Percentiles rank a stretch among this genome's conserved stretches.
Conservation (phyloP, 306 rosid species). For the Medicago arabica region DNA sequence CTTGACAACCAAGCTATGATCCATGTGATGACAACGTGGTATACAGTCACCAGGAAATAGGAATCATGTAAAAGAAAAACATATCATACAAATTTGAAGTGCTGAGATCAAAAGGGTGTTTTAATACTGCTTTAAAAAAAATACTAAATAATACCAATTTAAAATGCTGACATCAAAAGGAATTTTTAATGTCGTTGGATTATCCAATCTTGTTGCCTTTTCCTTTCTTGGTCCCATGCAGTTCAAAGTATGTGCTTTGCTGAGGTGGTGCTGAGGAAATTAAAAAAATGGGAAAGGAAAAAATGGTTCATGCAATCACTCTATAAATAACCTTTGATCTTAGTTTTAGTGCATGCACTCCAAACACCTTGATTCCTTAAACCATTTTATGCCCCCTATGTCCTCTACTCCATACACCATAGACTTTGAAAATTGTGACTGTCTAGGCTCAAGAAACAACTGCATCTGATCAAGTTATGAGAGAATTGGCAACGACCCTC, state of each 20-base stretch:
- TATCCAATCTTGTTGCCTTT: not conserved
- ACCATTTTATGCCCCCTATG: conserved; percentile 17
- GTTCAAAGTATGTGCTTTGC: not conserved
- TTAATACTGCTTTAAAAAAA: not conserved
- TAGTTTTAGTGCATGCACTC: conserved; percentile 29
- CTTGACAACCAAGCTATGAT: not conserved
- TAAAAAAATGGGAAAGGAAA: not conserved
- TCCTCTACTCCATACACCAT: conserved; percentile 42
- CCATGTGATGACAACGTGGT: conserved; percentile 37
- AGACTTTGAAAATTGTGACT: conserved; percentile 46
- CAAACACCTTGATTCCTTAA: conserved; percentile 42
- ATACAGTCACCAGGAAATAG: conserved; percentile 19
- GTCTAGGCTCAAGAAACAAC: conserved; percentile 39
- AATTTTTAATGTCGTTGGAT: not conserved
- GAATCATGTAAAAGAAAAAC: conserved; percentile 8
- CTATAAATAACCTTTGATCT: conserved; percentile 30
- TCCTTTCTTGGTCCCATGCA: conserved; percentile 5
- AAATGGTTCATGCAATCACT: not conserved
- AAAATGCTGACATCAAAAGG: conserved; percentile 30
- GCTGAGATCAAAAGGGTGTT: not conserved
- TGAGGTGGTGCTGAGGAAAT: conserved; percentile 32
- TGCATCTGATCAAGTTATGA: conserved; percentile 34
- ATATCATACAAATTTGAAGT: not conserved
- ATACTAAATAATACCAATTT: not conserved
- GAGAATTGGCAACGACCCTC: conserved; percentile 48